phyloP scores from a whole-genome alignment of 768 basidiomycete species.

The Boletus subparvulus region DNA sequence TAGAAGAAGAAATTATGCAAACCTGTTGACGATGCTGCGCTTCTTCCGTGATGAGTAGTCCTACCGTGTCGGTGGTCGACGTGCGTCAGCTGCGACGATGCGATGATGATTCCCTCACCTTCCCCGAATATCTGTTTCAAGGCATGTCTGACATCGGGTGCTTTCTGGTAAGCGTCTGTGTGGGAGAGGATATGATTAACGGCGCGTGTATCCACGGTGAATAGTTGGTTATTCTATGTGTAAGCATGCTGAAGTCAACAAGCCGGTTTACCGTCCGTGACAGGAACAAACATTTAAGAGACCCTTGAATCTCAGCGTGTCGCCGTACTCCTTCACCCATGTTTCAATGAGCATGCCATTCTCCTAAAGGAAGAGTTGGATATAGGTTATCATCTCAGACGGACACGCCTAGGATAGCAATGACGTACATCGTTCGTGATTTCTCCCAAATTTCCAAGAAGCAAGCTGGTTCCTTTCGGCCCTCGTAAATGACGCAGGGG shows the following conservation, averaged over 20 bases:
- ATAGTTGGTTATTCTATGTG: slow-evolving; percentile 40
- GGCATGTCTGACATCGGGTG: slow-evolving; percentile 37
- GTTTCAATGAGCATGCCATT: slow-evolving; percentile 35
- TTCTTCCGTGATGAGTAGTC: slow-evolving; percentile 48
- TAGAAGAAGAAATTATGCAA: not conserved
- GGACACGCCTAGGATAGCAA: not conserved
- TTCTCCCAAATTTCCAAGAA: slow-evolving; percentile 51
- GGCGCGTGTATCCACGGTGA: slow-evolving; percentile 61
- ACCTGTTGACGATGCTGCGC: slow-evolving; percentile 42
- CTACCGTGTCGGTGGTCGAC: slow-evolving; percentile 30
- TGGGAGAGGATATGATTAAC: slow-evolving; percentile 64
- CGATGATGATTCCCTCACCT: slow-evolving; percentile 19
- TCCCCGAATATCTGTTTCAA: slow-evolving; percentile 44
- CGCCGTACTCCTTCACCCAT: slow-evolving; percentile 51
- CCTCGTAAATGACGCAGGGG: slow-evolving; percentile 51
- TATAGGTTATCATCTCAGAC: not conserved
- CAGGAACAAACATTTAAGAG: slow-evolving; percentile 42
- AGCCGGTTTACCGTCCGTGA: not conserved
- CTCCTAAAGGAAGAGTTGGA: slow-evolving; percentile 16
- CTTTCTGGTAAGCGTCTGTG: slow-evolving; percentile 55
- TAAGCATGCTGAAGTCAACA: not conserved
- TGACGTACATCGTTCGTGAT: slow-evolving; percentile 42
- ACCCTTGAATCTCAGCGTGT: slow-evolving; percentile 43
- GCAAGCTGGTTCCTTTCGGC: slow-evolving; percentile 42
- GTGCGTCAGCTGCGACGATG: not conserved